Percentiles rank a stretch among this genome's conserved stretches.
Conservation (phyloP, 495 filamentous ascomycete genomes). For the Annulohypoxylon moriforme region DNA sequence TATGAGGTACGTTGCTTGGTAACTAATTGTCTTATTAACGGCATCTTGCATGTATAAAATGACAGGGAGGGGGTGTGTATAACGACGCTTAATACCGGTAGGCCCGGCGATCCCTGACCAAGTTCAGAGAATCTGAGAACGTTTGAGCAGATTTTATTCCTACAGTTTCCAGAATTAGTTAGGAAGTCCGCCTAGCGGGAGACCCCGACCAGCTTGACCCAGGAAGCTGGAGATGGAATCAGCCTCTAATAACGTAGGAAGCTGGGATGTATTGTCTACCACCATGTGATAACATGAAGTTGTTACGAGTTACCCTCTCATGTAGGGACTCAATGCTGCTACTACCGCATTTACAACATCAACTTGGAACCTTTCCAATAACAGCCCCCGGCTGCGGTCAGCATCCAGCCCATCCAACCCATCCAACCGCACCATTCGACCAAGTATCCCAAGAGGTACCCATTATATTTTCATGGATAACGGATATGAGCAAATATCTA, state of each 20-base stretch:
- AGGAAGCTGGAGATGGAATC: slow-evolving; percentile 15
- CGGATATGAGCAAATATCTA: slow-evolving; percentile 15
- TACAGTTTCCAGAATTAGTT: slow-evolving; percentile 24
- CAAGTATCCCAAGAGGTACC: too few relatives aligned
- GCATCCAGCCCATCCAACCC: neutral
- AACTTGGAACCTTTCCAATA: neutral
- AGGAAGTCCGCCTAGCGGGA: neutral
- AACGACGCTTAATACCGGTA: neutral
- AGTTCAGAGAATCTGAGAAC: slow-evolving; percentile 12
- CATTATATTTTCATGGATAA: neutral
- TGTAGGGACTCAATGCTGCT: neutral
- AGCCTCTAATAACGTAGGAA: slow-evolving; percentile 26
- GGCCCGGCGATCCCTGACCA: slow-evolving; percentile 14
- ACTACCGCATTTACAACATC: neutral
- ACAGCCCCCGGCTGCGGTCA: neutral
- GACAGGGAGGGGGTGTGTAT: neutral
- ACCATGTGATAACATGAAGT: slow-evolving; percentile 1
- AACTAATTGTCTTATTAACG: neutral
- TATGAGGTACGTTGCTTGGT: neutral
- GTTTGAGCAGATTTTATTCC: slow-evolving; percentile 40
- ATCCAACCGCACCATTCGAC: slow-evolving; percentile 7
- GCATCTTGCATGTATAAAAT: neutral
- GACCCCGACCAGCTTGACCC: slow-evolving; percentile 6
- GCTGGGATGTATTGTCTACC: neutral
- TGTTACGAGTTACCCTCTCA: neutral